A percentile compares a stretch with the other conserved stretches of the same genome.
These are phyloP conservation scores for Mayamaea pseudoterrestris DNA, from an alignment of 108 stramenopile species.

Conservation along the genomic window DNA sequence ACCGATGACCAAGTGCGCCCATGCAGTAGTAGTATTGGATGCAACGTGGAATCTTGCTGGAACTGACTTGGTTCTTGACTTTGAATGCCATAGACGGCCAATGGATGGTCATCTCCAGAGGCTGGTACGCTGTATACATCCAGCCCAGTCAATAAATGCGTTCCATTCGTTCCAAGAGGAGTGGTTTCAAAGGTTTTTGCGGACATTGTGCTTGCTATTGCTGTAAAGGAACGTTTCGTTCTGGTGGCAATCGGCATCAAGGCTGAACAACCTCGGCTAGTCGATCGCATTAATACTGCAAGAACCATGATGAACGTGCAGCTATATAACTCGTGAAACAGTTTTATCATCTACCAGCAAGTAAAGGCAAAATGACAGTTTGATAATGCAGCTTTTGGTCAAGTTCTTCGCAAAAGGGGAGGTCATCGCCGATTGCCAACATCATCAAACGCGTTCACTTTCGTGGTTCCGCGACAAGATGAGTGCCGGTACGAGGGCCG, in stretches of 20 bases:
- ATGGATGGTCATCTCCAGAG: slow-evolving; percentile 50
- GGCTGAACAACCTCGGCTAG: neutral
- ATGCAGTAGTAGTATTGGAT: slow-evolving; percentile 60
- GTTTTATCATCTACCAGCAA: neutral
- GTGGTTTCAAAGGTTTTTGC: slow-evolving; percentile 19
- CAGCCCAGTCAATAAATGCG: slow-evolving; percentile 40
- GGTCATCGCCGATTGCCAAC: too few relatives aligned
- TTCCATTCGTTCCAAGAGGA: slow-evolving; percentile 22
- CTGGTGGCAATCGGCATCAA: neutral
- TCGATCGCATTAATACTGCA: slow-evolving; percentile 2
- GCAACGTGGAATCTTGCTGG: slow-evolving; percentile 5
- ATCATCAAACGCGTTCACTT: too few relatives aligned
- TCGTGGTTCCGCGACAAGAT: too few relatives aligned
- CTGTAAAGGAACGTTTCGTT: neutral
- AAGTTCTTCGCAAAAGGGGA: too few relatives aligned
- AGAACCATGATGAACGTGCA: too few relatives aligned
- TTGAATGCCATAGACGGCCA: slow-evolving; percentile 63
- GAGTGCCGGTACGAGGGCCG: too few relatives aligned
- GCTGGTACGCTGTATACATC: slow-evolving; percentile 56
- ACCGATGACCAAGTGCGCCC: slow-evolving; percentile 84
- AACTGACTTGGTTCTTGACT: slow-evolving; percentile 7
- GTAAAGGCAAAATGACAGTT: neutral
- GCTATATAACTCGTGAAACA: too few relatives aligned
- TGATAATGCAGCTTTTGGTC: too few relatives aligned
- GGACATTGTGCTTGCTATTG: neutral